A percentile compares a stretch with the other conserved stretches of the same genome.
phyloP scores from a whole-genome alignment of 345 rosid genomes.

The Theobroma cacao region DNA sequence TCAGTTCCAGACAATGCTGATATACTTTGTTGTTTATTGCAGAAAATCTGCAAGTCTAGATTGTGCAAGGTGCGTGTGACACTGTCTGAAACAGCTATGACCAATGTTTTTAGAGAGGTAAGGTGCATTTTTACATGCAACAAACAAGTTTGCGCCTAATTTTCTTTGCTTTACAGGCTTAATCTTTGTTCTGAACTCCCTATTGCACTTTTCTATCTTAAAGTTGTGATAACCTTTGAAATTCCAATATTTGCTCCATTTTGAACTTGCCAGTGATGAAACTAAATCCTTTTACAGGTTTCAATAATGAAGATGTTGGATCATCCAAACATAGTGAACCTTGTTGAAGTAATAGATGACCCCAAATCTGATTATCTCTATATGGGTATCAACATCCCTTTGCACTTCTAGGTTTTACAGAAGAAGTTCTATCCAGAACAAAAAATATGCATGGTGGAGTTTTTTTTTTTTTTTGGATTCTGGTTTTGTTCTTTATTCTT shows the following conservation, averaged over 20 bases:
- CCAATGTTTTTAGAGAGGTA: constrained; percentile 93
- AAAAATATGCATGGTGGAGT: not conserved
- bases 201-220: too few relatives aligned
- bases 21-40: constrained; percentile 9
- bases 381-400: constrained; percentile 59
- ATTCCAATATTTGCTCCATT: not conserved
- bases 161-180: too few relatives aligned
- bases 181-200: too few relatives aligned
- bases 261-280: not conserved
- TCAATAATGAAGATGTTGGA: constrained; percentile 85
- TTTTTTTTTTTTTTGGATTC: not conserved
- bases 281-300: constrained; percentile 41
- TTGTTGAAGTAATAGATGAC: constrained; percentile 94
- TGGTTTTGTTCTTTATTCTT: not conserved
- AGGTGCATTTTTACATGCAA: not conserved
- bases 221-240: too few relatives aligned
- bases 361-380: constrained; percentile 83
- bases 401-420: not conserved
- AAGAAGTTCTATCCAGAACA: not conserved
- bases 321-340: constrained; percentile 92
- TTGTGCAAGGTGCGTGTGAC: constrained; percentile 73
- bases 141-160: not conserved
- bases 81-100: constrained; percentile 96
- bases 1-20: not conserved
- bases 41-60: constrained; percentile 91